Conservation (phyloP, 2,329 filamentous ascomycete genomes). For the Phyllosticta ampelicida region DNA sequence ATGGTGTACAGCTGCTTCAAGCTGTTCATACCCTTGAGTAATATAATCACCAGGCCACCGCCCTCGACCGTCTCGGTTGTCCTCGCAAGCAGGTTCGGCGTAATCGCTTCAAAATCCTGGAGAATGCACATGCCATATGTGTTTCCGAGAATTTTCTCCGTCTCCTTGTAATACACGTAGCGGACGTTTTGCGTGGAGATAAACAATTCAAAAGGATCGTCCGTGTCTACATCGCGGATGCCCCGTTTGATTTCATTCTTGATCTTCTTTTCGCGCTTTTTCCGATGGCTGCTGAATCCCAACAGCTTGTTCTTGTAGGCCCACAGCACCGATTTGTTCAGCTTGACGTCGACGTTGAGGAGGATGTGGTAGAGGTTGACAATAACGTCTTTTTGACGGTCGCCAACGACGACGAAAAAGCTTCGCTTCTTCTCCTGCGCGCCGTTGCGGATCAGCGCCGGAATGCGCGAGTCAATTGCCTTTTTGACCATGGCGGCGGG, state of each 20-base stretch:
- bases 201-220: constrained; percentile 96
- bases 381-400: constrained; percentile 91
- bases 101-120: constrained; percentile 96
- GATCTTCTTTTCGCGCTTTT: constrained; percentile 97
- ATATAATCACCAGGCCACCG: constrained; percentile 77
- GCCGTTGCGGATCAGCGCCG: constrained; percentile 30
- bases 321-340: constrained; percentile 95
- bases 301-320: constrained; percentile 97
- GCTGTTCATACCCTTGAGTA: constrained; percentile 93
- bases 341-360: constrained; percentile 77
- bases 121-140: constrained; percentile 98
- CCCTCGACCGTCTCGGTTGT: constrained; percentile 98
- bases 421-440: constrained; percentile 81
- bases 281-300: constrained; percentile 85
- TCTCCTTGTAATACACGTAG: constrained; percentile 99
- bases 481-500: constrained; percentile 12
- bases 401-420: constrained; percentile 95
- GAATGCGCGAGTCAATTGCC: constrained; percentile 26
- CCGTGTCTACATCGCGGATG: constrained; percentile 79
- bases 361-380: constrained; percentile 92
- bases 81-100: constrained; percentile 87
- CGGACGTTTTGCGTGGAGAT: constrained; percentile 93
- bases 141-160: constrained; percentile 95
- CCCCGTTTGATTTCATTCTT: constrained; percentile 97
- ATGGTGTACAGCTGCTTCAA: constrained; percentile 94